phyloP scores from a whole-genome alignment of 2,329 filamentous ascomycete species.

The Dryadomyces quercus-mongolicae region DNA sequence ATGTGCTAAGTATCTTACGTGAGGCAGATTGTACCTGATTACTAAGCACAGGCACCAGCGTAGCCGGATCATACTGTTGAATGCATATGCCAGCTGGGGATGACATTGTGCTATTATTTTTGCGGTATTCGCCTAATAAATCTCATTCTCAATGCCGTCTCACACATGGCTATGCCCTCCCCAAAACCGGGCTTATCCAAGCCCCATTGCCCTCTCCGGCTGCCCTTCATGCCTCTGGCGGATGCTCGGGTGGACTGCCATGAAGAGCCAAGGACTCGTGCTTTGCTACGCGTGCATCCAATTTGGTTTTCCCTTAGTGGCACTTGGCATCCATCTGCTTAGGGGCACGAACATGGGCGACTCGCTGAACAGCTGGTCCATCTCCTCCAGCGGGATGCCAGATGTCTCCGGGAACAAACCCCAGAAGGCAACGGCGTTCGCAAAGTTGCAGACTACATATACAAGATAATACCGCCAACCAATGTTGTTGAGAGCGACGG shows the following conservation, averaged over 20 bases:
- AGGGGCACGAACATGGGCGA: slow-evolving; percentile 1
- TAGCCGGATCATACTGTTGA: too few species aligned
- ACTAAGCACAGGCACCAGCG: too few species aligned
- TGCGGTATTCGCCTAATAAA: too few species aligned
- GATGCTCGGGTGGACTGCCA: neutral
- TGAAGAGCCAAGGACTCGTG: neutral
- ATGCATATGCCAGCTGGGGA: too few species aligned
- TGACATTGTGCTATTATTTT: too few species aligned
- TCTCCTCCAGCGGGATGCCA: slow-evolving; percentile 3
- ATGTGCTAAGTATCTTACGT: too few species aligned
- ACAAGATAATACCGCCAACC: slow-evolving; percentile 14
- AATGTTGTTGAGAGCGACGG: slow-evolving; percentile 10
- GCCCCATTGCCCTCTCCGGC: too few species aligned
- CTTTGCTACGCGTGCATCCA: neutral
- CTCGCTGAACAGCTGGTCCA: slow-evolving; percentile 2
- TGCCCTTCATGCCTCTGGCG: too few species aligned
- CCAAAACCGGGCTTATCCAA: too few species aligned
- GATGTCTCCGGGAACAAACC: slow-evolving; percentile 6
- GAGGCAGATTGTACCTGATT: too few species aligned
- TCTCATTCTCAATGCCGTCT: too few species aligned
- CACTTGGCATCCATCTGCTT: neutral
- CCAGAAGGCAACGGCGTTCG: slow-evolving; percentile 4
- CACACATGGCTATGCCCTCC: too few species aligned
- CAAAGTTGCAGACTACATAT: slow-evolving; percentile 14
- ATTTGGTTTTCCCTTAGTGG: neutral